Evolutionary conservation across 139 green algal species (phyloP).

Genomic region (Tetraselmis chui): DNA sequence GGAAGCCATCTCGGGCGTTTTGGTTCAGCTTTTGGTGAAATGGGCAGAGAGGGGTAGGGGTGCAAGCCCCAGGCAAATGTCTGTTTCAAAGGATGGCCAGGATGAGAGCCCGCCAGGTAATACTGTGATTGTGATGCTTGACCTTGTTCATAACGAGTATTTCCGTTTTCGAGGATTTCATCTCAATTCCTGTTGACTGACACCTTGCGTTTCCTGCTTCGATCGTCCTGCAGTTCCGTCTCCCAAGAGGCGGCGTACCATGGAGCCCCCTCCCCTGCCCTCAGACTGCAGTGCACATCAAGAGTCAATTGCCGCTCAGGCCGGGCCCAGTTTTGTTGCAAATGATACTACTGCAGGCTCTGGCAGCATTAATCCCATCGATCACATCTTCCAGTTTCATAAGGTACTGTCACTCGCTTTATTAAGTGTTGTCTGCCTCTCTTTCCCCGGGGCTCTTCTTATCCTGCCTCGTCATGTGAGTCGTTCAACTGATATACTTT

Average conservation of each 20-base stretch:
- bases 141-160: no score
- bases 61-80: background rate
- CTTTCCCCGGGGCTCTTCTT: no score
- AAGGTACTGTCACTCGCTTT: constrained; percentile 55
- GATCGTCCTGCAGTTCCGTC: no score
- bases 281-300: no score
- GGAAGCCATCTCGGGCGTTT: constrained; percentile 13
- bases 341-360: background rate
- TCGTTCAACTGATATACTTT: no score
- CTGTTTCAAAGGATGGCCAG: background rate
- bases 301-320: background rate
- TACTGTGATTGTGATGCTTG: no score
- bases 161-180: no score
- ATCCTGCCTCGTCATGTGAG: no score
- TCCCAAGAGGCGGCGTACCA: background rate
- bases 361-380: constrained; percentile 66
- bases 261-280: background rate
- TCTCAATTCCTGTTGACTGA: no score
- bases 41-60: constrained; percentile 62
- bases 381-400: constrained; percentile 97
- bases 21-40: constrained; percentile 77
- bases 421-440: no score
- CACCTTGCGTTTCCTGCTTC: no score
- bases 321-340: background rate
- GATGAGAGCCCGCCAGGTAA: background rate